Evolutionary conservation across 306 rosid genomes (phyloP).

Genomic region (Crotalaria pallida): DNA sequence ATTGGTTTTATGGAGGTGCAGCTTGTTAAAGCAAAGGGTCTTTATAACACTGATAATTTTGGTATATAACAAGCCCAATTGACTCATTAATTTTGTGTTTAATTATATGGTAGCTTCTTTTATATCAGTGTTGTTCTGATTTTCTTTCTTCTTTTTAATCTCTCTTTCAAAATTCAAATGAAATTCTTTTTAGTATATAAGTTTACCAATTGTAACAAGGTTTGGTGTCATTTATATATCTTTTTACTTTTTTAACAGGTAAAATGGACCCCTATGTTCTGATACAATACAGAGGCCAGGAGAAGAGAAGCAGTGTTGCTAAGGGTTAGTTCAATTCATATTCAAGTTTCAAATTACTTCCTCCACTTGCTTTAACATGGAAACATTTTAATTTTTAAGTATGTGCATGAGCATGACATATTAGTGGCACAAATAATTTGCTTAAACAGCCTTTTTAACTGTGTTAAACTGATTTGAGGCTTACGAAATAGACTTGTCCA

Average conservation of each 20-base stretch:
- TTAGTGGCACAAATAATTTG: not conserved
- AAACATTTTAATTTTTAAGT: too few species aligned
- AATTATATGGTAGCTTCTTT: not conserved
- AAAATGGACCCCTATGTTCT: constrained; percentile 70
- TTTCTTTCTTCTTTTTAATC: too few species aligned
- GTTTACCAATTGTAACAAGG: not conserved
- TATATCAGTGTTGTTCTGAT: not conserved
- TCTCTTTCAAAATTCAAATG: too few species aligned
- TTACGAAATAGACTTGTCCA: too few species aligned
- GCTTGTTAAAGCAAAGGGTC: too few species aligned
- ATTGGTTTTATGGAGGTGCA: too few species aligned
- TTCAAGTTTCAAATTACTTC: not conserved
- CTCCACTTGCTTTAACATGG: not conserved
- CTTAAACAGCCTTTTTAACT: too few species aligned
- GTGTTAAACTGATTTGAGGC: too few species aligned
- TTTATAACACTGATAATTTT: too few species aligned
- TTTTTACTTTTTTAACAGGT: constrained; percentile 23
- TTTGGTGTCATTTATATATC: not conserved
- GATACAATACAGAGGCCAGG: constrained; percentile 72
- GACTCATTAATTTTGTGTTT: not conserved
- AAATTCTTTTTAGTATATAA: not conserved
- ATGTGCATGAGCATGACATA: not conserved
- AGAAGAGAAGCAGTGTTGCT: constrained; percentile 59
- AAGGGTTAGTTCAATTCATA: constrained; percentile 32
- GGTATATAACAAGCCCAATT: too few species aligned